These are phyloP conservation scores for Flaveria floridana DNA, from an alignment of 140 eudicot genomes.

Conservation along the genomic window DNA sequence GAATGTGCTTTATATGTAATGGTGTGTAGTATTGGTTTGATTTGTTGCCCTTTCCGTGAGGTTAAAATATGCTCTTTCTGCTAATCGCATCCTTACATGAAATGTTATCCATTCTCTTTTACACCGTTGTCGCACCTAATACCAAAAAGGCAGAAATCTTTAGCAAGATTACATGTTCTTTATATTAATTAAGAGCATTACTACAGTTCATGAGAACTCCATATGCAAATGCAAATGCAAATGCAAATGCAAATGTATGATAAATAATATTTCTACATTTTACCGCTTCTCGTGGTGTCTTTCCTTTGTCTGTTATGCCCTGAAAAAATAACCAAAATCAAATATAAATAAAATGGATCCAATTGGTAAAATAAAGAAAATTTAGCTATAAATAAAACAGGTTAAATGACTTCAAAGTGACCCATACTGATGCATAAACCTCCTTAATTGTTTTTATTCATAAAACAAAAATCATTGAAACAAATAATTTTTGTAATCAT, in stretches of 20 bases:
- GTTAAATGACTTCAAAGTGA: background rate
- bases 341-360: background rate
- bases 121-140: conserved; percentile 53
- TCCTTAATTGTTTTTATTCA: background rate
- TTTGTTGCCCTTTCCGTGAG: conserved; percentile 33
- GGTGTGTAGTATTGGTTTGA: conserved; percentile 33
- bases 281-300: conserved; percentile 67
- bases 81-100: conserved; percentile 41
- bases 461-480: background rate
- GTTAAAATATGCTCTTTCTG: conserved; percentile 42
- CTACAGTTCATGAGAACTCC: background rate
- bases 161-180: conserved; percentile 1
- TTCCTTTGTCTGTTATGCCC: conserved; percentile 46
- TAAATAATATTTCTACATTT: background rate
- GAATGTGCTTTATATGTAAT: background rate
- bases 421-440: background rate
- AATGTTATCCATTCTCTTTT: conserved; percentile 54
- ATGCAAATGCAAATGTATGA: conserved; percentile 1
- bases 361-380: conserved; percentile 2
- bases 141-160: background rate
- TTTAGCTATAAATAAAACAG: background rate
- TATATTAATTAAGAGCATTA: conserved; percentile 1
- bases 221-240: background rate
- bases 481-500: background rate
- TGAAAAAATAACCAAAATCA: conserved; percentile 19